phyloP scores from a whole-genome alignment of 768 basidiomycete species.

The Leccinum longicurvipes region DNA sequence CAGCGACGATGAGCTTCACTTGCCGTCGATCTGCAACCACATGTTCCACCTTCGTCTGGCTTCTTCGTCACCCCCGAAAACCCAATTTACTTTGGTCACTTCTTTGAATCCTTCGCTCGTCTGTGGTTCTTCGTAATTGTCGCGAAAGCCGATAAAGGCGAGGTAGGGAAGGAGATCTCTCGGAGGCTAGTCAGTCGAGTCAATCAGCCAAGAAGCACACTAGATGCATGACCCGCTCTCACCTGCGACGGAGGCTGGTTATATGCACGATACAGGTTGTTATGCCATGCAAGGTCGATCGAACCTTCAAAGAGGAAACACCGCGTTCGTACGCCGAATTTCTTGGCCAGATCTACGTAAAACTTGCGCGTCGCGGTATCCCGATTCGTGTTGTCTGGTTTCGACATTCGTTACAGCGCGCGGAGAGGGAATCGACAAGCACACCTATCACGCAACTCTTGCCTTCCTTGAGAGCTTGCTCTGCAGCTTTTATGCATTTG shows the following conservation, averaged over 20 bases:
- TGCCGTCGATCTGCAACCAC: constrained; percentile 82
- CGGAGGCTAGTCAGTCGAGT: constrained; percentile 33
- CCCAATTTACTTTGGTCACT: constrained; percentile 75
- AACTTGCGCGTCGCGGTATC: constrained; percentile 61
- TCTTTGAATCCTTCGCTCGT: constrained; percentile 73
- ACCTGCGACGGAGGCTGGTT: constrained; percentile 45
- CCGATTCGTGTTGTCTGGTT: constrained; percentile 88
- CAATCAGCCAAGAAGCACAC: neutral
- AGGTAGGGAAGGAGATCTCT: constrained; percentile 56
- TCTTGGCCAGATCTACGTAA: constrained; percentile 68
- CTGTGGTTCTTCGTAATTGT: constrained; percentile 64
- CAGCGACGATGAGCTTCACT: constrained; percentile 33
- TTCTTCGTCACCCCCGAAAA: constrained; percentile 72
- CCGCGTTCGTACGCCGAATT: constrained; percentile 50
- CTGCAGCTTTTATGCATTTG: constrained; percentile 68
- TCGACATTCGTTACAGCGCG: neutral
- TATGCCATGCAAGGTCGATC: constrained; percentile 87
- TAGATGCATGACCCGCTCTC: neutral
- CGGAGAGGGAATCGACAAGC: constrained; percentile 16
- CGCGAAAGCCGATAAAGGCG: constrained; percentile 57
- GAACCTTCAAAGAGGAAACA: constrained; percentile 76
- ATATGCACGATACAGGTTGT: constrained; percentile 84
- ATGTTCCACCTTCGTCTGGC: constrained; percentile 72
- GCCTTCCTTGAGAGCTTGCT: constrained; percentile 49
- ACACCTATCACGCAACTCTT: constrained; percentile 76